These are phyloP conservation scores for Beta vulgaris DNA, from an alignment of 148 eudicot species.

Conservation along the genomic window DNA sequence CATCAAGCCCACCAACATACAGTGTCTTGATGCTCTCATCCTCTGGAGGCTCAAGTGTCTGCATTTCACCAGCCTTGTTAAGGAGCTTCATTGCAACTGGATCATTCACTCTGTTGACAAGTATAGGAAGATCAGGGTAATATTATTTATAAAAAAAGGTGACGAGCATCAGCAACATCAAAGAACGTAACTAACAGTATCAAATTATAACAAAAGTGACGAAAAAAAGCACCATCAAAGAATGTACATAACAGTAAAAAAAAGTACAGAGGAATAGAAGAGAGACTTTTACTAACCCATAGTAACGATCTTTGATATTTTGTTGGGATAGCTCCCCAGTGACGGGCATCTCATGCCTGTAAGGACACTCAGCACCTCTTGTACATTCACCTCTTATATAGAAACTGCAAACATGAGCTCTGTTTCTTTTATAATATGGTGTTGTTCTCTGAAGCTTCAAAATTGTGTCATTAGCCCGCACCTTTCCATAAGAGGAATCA, in stretches of 20 bases:
- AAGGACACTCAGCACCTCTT: constrained; percentile 99
- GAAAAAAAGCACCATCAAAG: too few species aligned
- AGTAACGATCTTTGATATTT: constrained; percentile 94
- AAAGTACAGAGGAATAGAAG: too few species aligned
- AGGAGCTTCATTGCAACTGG: constrained; percentile 94
- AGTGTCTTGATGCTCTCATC: constrained; percentile 91
- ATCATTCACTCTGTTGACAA: constrained; percentile 73
- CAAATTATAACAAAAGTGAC: too few species aligned
- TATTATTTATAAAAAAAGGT: not conserved
- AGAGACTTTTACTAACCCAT: constrained; percentile 69
- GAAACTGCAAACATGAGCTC: constrained; percentile 97
- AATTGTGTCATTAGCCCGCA: constrained; percentile 75
- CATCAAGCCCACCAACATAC: constrained; percentile 90
- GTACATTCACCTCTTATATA: constrained; percentile 90
- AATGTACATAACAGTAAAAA: too few species aligned
- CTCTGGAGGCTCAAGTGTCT: constrained; percentile 78
- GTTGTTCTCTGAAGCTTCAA: constrained; percentile 93
- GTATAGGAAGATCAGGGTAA: too few species aligned
- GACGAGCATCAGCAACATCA: not conserved
- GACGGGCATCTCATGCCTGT: constrained; percentile 97
- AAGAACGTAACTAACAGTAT: too few species aligned
- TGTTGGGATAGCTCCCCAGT: constrained; percentile 92
- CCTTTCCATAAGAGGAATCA: constrained; percentile 87
- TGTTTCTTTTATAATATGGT: constrained; percentile 94
- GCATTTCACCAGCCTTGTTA: constrained; percentile 96